phyloP scores from a whole-genome alignment of 768 basidiomycete genomes.

The Pisolithus marmoratus region DNA sequence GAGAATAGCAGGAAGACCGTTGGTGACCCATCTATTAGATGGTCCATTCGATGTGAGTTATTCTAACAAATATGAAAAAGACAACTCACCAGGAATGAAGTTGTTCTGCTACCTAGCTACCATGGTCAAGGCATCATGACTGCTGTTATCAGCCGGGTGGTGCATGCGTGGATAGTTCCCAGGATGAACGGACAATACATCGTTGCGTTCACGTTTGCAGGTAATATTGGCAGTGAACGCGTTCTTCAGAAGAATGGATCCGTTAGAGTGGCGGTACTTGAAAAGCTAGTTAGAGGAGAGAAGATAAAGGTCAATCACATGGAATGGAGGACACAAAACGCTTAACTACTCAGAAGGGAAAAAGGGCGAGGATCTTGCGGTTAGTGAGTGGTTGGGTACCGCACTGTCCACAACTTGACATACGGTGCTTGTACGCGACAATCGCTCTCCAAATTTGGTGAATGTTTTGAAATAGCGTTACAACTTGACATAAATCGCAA shows the following conservation, averaged over 20 bases:
- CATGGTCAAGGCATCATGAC: constrained; percentile 62
- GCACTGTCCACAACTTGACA: too few relatives aligned
- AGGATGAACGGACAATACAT: constrained; percentile 47
- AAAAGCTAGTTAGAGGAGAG: constrained; percentile 30
- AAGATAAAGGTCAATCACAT: constrained; percentile 28
- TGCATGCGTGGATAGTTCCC: constrained; percentile 53
- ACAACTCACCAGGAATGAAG: constrained; percentile 12
- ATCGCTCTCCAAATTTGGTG: too few relatives aligned
- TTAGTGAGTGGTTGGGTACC: too few relatives aligned
- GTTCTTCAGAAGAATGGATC: constrained; percentile 63
- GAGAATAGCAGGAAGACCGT: constrained; percentile 33
- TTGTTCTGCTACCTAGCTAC: constrained; percentile 48
- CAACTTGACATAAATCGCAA: too few relatives aligned
- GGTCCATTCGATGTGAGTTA: constrained; percentile 50
- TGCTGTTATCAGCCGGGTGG: constrained; percentile 45
- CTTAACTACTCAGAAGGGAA: not conserved
- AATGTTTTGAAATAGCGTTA: too few relatives aligned
- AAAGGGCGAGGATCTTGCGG: not conserved
- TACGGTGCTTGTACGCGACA: too few relatives aligned
- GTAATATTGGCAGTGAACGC: constrained; percentile 49
- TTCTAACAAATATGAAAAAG: constrained; percentile 14
- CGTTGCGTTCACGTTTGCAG: constrained; percentile 36
- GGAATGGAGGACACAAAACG: constrained; percentile 20
- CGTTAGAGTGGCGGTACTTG: constrained; percentile 28
- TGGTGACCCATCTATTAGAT: constrained; percentile 48